phyloP scores from a whole-genome alignment of 495 filamentous ascomycete genomes.

The Collariella sp. region DNA sequence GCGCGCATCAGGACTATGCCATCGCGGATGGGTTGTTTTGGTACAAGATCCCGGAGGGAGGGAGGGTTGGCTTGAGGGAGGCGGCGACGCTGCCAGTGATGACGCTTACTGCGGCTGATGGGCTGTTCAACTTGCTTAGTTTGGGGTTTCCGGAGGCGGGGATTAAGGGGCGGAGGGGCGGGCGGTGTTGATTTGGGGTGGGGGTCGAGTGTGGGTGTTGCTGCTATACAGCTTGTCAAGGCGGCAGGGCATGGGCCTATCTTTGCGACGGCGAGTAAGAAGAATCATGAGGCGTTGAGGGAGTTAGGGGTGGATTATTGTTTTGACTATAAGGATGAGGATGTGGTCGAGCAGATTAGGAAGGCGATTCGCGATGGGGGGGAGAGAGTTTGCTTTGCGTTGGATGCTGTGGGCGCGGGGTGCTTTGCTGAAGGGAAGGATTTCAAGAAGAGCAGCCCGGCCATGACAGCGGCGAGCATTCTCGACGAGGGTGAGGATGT shows the following conservation, averaged over 20 bases:
- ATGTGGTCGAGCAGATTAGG: constrained; percentile 8
- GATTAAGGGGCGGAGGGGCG: not conserved
- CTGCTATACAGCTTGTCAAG: constrained; percentile 9
- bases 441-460: constrained; percentile 1
- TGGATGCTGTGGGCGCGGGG: not conserved
- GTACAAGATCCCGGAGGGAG: not conserved
- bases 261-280: constrained; percentile 1
- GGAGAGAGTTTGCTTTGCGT: not conserved
- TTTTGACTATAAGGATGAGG: constrained; percentile 6
- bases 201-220: constrained; percentile 5
- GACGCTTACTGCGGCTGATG: constrained; percentile 11
- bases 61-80: not conserved
- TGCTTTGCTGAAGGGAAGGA: not conserved
- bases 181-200: constrained; percentile 13
- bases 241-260: constrained; percentile 1
- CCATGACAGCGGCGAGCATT: not conserved
- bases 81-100: constrained; percentile 1
- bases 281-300: constrained; percentile 5
- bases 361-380: not conserved
- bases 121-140: constrained; percentile 7
- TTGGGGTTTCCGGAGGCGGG: constrained; percentile 5
- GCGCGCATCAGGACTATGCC: constrained; percentile 13
- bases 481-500: not conserved
- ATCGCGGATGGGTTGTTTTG: constrained; percentile 4
- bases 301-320: constrained; percentile 2